These are phyloP conservation scores for Aspergillus bertholletiae DNA, from an alignment of 495 filamentous ascomycete genomes.

Conservation along the genomic window DNA sequence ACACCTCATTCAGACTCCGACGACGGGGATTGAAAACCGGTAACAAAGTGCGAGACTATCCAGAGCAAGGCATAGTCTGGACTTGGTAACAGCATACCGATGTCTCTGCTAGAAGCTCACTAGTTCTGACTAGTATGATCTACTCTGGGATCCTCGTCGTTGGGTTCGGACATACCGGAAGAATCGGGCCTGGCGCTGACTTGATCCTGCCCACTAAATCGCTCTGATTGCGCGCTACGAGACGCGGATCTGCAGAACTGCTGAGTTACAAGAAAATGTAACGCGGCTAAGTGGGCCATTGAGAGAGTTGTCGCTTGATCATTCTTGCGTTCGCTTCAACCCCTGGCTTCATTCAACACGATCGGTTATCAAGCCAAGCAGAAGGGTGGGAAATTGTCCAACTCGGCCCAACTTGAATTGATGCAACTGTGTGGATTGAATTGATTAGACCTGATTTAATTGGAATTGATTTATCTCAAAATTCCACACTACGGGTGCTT, in stretches of 20 bases:
- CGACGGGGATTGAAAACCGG: neutral
- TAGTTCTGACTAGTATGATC: neutral
- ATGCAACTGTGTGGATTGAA: too few species aligned
- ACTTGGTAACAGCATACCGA: neutral
- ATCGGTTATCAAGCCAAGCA: neutral
- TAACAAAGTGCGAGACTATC: neutral
- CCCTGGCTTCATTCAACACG: neutral
- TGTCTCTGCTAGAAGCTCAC: neutral
- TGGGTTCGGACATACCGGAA: neutral
- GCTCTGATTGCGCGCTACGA: neutral
- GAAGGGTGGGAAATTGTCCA: neutral
- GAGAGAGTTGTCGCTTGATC: neutral
- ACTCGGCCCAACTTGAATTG: too few species aligned
- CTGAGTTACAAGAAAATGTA: constrained; percentile 1
- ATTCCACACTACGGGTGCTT: too few species aligned
- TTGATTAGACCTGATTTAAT: too few species aligned
- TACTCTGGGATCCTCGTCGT: neutral
- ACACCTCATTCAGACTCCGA: neutral
- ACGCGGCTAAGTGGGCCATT: constrained; percentile 5
- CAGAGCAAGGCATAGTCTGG: neutral
- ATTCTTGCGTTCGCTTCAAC: neutral
- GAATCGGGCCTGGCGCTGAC: neutral
- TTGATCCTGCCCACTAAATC: neutral
- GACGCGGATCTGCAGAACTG: constrained; percentile 4
- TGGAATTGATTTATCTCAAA: too few species aligned